Base-by-base conservation (phyloP, 768 basidiomycete species). In the Agrocybe praecox region DNA sequence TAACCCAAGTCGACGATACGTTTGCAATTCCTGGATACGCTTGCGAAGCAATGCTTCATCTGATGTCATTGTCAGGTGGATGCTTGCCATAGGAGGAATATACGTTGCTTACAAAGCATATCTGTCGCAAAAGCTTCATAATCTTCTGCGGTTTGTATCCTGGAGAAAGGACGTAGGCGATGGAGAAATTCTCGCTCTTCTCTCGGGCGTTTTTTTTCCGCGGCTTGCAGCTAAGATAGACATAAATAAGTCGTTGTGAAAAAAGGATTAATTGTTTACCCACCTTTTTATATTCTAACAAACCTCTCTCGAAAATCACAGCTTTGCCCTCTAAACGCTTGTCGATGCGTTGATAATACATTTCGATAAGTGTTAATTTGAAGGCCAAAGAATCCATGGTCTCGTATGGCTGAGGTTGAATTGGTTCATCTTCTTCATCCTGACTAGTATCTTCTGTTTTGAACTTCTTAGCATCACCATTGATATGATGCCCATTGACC, bases 261-360 rank as follows among this genome's bases (percentile, higher is more conserved):
- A 55, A 45, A n/a, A 49, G 49, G 32, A 48, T 49, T 49, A 42
- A 26, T 19, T 46, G 32, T 29, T 45, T 29, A 59, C 80, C 49
- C 57, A 94, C 96, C 87, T 95, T 94, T 73, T 96, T 98, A 69
- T 96, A 94, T 63, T 97, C 94, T 46, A 96, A 76, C 51, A 99
- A 74, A 1, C 94, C 94, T 42, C 96, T 79, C 64, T 98, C 92
- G 65, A 94, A 97, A 70, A 99, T 92, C 60, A 99, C 71, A 2
- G 86, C 86, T 72, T 98, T 99, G 24, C 82, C 84, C 67, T 95
- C 91, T 52, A 86, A 74, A 42, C 96, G 83, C 72, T 90, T 93
- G 58, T 92, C 90, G 10, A 98, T 81, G 49, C 92, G 87, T 56
- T 94, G 92, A 61, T 84, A 85, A 74, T 98, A 99, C 77, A 94